Evolutionary conservation across 2,329 filamentous ascomycete genomes (phyloP), one percentile per base, ranked within the genome.

Genomic region (Fusarium kyushuense): DNA sequence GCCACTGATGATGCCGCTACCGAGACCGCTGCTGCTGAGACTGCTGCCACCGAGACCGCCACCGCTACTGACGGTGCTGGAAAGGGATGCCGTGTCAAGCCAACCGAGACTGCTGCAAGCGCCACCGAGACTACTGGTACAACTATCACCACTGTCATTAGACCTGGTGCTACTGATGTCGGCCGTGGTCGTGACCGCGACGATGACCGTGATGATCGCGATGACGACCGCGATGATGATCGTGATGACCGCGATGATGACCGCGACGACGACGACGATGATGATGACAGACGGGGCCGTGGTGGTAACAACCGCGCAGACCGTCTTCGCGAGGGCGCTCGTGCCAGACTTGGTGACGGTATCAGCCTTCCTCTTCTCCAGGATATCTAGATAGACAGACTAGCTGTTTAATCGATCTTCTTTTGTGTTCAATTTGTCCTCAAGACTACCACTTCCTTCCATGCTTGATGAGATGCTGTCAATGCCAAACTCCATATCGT

Each of bases 11-110:
- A 32, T 5, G 42, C 30, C 8, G 17, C 27, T 0, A 36, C 35
- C 6, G 17, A 33, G 11, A 40, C 29, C 4, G 23, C 49, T 11
- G 25, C 47, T 21, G 9, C 48, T 6, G 52, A 35, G 3, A 55
- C 33, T 6, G 55, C 51, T 11, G 38, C 17, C 2, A 42, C 51
- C 3, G 56, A 36, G 3, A n/a, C 46, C 1, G 43, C 30, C 16
- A 43, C 33, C 5, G 41, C 30, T 0, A 41, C 32, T 2, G 33
- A 32, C 4, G 36, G 32, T 19, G 32, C 30, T 3, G 56, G 54
- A 42, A 57, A 57, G 23, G 54, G 54, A 1, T 57, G 54, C 4
- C 32, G 38, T 23, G 54, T 33, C 16, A 57, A 54, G 12, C 29
- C 41, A 1, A 27, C 41, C 4, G 33, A 13, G 2, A n/a, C 47